Evolutionary conservation across 768 basidiomycete species (phyloP).

Genomic region (Symmetrospora coprosmae): DNA sequence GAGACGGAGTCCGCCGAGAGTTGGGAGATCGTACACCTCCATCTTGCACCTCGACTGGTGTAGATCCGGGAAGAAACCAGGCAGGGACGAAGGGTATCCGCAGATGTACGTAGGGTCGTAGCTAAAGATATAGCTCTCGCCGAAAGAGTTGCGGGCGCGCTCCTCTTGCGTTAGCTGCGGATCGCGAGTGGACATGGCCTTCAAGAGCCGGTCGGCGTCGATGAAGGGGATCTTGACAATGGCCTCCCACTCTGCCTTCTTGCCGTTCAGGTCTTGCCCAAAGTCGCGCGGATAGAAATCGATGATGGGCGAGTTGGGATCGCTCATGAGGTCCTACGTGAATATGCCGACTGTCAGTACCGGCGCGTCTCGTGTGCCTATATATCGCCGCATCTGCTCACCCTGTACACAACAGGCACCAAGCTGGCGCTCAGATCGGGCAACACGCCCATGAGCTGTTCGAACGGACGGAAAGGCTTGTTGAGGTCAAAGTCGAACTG

Average conservation of each 20-base stretch:
- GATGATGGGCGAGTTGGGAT: constrained; percentile 66
- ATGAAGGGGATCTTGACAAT: constrained; percentile 98
- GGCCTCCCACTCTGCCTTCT: constrained; percentile 98
- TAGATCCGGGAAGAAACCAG: constrained; percentile 85
- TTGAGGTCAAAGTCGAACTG: constrained; percentile 75
- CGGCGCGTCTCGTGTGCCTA: not conserved
- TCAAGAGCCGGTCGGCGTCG: constrained; percentile 58
- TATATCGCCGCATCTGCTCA: too few relatives aligned
- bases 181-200: constrained; percentile 51
- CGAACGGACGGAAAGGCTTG: constrained; percentile 75
- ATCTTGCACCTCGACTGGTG: constrained; percentile 62
- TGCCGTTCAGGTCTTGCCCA: constrained; percentile 86
- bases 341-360: not conserved
- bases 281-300: constrained; percentile 91
- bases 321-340: constrained; percentile 71
- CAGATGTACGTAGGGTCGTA: constrained; percentile 44
- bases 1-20: constrained; percentile 63
- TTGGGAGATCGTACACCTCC: constrained; percentile 77
- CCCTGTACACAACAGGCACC: constrained; percentile 72
- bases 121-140: constrained; percentile 64
- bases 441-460: constrained; percentile 95
- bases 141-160: constrained; percentile 56
- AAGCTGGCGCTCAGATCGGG: constrained; percentile 79
- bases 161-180: constrained; percentile 54
- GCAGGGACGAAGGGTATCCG: constrained; percentile 73